Evolutionary conservation across 169 alveolate genomes (phyloP), one percentile per base, ranked within the genome.

Genomic region (Cryptosporidium felis): DNA sequence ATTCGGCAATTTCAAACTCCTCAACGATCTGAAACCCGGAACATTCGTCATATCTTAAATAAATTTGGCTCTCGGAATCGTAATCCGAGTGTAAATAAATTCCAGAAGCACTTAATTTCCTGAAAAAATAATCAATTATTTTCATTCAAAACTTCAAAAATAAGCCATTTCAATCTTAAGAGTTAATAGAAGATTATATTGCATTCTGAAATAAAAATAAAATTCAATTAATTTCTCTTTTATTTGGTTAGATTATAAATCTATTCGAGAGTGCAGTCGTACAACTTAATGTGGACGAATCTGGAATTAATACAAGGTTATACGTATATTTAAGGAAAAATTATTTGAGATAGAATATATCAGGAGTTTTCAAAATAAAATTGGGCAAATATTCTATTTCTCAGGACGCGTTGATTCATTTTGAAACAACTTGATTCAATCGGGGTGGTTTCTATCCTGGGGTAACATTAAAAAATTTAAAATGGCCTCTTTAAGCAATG

Each of bases 211-310:
- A n/a, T n/a, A n/a, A n/a, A n/a, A n/a, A n/a, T n/a, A n/a, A n/a
- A n/a, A n/a, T n/a, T n/a, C n/a, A n/a, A n/a, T n/a, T n/a, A n/a
- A n/a, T n/a, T n/a, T n/a, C n/a, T n/a, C n/a, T n/a, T n/a, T n/a
- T n/a, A n/a, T n/a, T n/a, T n/a, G n/a, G n/a, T n/a, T n/a, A n/a
- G n/a, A n/a, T n/a, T n/a, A n/a, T n/a, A n/a, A n/a, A n/a, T n/a
- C n/a, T n/a, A n/a, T n/a, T n/a, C n/a, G n/a, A n/a, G n/a, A n/a
- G n/a, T n/a, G n/a, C n/a, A n/a, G n/a, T n/a, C n/a, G n/a, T n/a
- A n/a, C n/a, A n/a, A n/a, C n/a, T n/a, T 61, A 28, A 74, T 74
- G 85, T 74, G 85, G 85, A 74, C 85, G 28, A 74, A 74, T 74
- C 63, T 74, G 85, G 85, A 74, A 74, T 49, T 51, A 34, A 18